A percentile compares a stretch with the other conserved stretches of the same genome.
phyloP scores from a whole-genome alignment of 2,329 filamentous ascomycete genomes.

The Aspergillus eucalypticola region DNA sequence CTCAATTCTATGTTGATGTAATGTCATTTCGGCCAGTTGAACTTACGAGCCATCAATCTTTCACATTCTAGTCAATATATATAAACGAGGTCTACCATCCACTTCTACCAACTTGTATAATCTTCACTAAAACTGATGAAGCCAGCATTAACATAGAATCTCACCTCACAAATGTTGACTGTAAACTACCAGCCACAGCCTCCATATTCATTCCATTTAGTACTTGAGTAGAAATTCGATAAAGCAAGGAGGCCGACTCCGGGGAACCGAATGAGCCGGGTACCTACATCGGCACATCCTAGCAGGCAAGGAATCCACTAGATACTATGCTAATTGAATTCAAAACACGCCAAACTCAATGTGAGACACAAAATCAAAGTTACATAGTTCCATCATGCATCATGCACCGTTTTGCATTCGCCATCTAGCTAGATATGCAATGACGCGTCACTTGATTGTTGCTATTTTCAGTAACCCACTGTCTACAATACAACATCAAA shows the following conservation, averaged over 20 bases:
- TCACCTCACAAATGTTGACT: not conserved
- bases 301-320: not conserved
- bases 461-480: not conserved
- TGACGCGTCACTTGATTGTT: not conserved
- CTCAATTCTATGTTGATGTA: too few relatives aligned
- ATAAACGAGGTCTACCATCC: too few relatives aligned
- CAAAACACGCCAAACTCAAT: too few relatives aligned
- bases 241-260: not conserved
- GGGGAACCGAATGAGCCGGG: not conserved
- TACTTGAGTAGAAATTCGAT: not conserved
- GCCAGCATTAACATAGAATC: not conserved
- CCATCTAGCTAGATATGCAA: not conserved
- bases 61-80: too few relatives aligned
- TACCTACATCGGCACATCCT: not conserved
- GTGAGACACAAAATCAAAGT: too few relatives aligned
- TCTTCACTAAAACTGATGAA: too few relatives aligned
- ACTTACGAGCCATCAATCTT: too few relatives aligned
- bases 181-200: too few relatives aligned
- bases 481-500: not conserved
- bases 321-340: too few relatives aligned
- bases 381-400: not conserved
- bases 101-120: too few relatives aligned
- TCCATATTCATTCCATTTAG: too few relatives aligned
- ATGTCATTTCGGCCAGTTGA: too few relatives aligned
- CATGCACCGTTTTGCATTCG: not conserved